Evolutionary conservation across 441 rosid species (phyloP), one percentile per base, ranked within the genome.

Genomic region (Raphanus hybrid): DNA sequence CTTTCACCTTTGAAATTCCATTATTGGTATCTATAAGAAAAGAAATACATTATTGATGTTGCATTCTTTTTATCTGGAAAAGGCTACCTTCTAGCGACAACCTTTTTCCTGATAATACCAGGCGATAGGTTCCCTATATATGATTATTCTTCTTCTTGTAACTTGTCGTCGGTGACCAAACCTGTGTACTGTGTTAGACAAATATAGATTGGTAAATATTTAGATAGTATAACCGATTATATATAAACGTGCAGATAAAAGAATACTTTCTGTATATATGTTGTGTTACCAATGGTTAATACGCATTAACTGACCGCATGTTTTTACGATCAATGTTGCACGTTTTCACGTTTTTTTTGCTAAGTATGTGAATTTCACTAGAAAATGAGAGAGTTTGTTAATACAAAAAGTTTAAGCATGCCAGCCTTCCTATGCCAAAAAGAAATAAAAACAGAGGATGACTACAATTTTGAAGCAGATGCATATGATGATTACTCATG

Each of bases 101-200:
- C 61, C 20, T 18, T 18, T 57, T 57, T 57, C 61, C 61, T 57
- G 12, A 57, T 57, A 20, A 57, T 18, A 57, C 29, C 61, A 57
- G 61, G 61, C 61, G 12, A 18, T 57, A 57, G 61, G 61, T 55
- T 55, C 60, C 60, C 27, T 16, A 54, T 54, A 54, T 54, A 54
- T 54, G 26, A 55, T 55, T 55, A 55, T 55, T 55, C 26, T 18
- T 55, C 27, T 11, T 16, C 60, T 52, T 16, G 60, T 55, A 10
- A 18, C 60, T 18, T 18, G 60, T 57, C 61, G 29, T 57, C 12
- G 29, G 61, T 57, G 61, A 57, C 61, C 61, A 20, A 57, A 20
- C 61, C 61, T 57, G 27, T 57, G 61, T 18, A 35, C 20, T 18
- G 20, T 18, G 20, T 18, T 48, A 48, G 15, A 48, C 16, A 48